A percentile compares a stretch with the other conserved stretches of the same genome.
phyloP scores from a whole-genome alignment of 257 asterid genomes.

The Primulina huaijiensis region DNA sequence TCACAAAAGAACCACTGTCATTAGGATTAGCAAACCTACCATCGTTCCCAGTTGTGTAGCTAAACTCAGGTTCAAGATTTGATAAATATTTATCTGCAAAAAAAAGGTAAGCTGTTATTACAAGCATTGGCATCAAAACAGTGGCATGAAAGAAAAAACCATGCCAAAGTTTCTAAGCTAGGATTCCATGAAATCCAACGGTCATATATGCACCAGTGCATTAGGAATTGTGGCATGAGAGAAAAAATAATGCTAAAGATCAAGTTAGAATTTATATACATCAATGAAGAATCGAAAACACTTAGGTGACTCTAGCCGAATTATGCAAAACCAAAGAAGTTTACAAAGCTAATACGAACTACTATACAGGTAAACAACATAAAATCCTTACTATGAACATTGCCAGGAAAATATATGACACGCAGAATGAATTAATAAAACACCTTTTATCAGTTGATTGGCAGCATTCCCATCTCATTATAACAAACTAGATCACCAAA shows the following conservation, averaged over 20 bases:
- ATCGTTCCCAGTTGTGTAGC: conserved; percentile 49
- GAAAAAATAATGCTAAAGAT: neutral
- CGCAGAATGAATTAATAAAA: neutral
- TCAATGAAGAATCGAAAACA: neutral
- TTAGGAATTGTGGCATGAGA: neutral
- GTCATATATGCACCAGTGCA: neutral
- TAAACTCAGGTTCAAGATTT: conserved; percentile 56
- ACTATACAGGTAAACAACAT: neutral
- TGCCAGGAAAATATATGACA: neutral
- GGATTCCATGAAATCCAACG: neutral
- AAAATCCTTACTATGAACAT: neutral
- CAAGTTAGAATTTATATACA: neutral
- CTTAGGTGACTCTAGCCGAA: too few relatives aligned
- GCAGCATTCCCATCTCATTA: neutral
- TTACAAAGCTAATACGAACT: neutral
- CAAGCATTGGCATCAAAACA: conserved; percentile 21
- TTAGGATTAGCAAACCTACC: conserved; percentile 45
- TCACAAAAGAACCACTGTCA: conserved; percentile 53
- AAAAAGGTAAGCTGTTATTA: neutral
- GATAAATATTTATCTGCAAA: conserved; percentile 71
- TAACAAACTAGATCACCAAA: neutral
- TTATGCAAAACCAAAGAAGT: neutral
- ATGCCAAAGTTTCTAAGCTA: neutral
- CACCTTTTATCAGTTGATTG: neutral
- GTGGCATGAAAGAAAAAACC: conserved; percentile 19